Percentiles rank a stretch among this genome's conserved stretches.
Conservation (phyloP, 2,329 filamentous ascomycete species). For the Diaporthe sp. region DNA sequence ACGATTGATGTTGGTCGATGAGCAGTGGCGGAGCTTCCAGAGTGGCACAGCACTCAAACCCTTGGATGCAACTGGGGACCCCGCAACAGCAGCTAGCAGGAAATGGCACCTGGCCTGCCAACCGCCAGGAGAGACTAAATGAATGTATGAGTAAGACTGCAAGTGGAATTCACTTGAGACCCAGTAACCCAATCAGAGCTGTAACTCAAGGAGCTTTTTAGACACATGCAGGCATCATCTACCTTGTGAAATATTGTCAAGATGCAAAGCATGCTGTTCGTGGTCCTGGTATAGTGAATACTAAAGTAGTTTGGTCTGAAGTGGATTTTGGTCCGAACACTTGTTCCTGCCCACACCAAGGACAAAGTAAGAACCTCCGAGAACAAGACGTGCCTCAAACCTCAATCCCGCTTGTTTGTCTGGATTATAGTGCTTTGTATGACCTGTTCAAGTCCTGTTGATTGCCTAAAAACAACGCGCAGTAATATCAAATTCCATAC, state of each 20-base stretch:
- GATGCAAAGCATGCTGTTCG: background rate
- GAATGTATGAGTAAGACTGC: background rate
- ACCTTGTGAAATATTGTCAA: background rate
- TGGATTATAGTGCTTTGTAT: no score
- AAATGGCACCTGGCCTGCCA: background rate
- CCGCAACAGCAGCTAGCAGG: background rate
- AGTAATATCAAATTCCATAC: no score
- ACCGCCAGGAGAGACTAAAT: background rate
- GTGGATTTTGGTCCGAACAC: background rate
- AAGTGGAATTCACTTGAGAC: background rate
- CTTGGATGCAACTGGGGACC: background rate
- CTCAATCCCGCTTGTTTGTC: no score
- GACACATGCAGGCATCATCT: no score
- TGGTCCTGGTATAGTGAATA: background rate
- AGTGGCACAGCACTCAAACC: slow-evolving; percentile 6
- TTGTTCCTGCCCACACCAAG: background rate
- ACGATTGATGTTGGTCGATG: slow-evolving; percentile 4
- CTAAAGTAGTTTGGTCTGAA: background rate
- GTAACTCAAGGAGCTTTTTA: no score
- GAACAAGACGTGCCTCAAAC: no score
- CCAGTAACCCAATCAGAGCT: background rate
- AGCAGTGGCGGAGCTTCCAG: background rate
- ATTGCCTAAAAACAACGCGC: no score
- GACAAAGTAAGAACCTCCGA: no score
- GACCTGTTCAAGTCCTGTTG: no score